Conservation (phyloP, 169 alveolate genomes). For the Cryptosporidium parvum region DNA sequence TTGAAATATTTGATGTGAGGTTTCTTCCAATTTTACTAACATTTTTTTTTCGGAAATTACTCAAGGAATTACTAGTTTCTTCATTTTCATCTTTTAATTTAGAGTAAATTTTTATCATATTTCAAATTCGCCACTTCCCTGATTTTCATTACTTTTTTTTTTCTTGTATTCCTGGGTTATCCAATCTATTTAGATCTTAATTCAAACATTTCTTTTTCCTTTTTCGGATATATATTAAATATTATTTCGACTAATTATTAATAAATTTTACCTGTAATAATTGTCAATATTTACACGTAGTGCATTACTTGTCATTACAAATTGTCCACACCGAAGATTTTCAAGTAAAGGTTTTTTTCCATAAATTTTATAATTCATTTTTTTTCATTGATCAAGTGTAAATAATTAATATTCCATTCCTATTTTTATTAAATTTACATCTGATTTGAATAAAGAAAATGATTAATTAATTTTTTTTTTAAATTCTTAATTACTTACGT, state of each 20-base stretch:
- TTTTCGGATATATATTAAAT: neutral
- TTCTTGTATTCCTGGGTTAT: neutral
- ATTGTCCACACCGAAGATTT: constrained; percentile 25
- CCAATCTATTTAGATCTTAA: neutral
- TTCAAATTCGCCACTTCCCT: neutral
- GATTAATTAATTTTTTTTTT: too few relatives aligned
- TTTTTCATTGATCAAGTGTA: too few relatives aligned
- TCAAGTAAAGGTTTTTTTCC: constrained; percentile 5
- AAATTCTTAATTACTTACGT: too few relatives aligned
- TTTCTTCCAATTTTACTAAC: neutral
- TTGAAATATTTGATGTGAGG: neutral
- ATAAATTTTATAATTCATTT: too few relatives aligned
- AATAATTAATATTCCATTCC: too few relatives aligned
- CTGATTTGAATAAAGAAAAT: too few relatives aligned
- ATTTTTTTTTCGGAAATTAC: neutral
- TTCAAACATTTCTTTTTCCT: neutral
- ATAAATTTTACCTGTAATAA: neutral
- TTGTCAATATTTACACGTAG: constrained; percentile 13
- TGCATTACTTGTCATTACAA: constrained; percentile 21
- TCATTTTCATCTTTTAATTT: constrained; percentile 4
- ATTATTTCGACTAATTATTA: neutral
- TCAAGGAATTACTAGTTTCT: neutral
- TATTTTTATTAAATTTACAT: too few relatives aligned
- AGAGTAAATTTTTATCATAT: neutral
- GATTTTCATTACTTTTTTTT: neutral